These are phyloP conservation scores for Trichoderma cornu-damae DNA, from an alignment of 2,329 filamentous ascomycete species.

Conservation along the genomic window DNA sequence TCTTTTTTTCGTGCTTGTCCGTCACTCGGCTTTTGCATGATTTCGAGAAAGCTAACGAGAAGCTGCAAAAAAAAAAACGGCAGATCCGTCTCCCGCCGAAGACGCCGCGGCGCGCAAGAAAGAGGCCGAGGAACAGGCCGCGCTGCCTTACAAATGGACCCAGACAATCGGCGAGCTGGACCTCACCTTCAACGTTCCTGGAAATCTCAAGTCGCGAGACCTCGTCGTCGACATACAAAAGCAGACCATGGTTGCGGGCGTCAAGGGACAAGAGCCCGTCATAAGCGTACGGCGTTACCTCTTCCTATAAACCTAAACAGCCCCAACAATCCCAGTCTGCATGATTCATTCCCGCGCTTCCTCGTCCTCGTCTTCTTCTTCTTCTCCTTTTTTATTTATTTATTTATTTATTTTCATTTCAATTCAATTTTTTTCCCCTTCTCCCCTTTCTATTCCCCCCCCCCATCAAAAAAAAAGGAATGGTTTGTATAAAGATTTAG, in stretches of 20 bases:
- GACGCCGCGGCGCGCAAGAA: constrained; percentile 58
- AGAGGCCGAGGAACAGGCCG: constrained; percentile 81
- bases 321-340: neutral
- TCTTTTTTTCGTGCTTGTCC: no score
- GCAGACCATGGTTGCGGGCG: constrained; percentile 66
- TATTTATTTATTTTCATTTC: no score
- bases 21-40: neutral
- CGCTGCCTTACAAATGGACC: constrained; percentile 94
- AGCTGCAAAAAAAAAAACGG: neutral
- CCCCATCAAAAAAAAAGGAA: neutral
- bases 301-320: neutral
- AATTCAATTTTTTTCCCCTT: no score
- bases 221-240: constrained; percentile 79
- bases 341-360: neutral
- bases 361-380: no score
- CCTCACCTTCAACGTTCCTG: constrained; percentile 70
- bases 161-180: constrained; percentile 89
- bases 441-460: neutral
- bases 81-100: constrained; percentile 52
- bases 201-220: constrained; percentile 78
- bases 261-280: constrained; percentile 85
- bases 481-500: no score
- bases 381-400: neutral
- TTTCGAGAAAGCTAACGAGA: constrained; percentile 11
- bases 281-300: constrained; percentile 58